Percentiles rank a stretch among this genome's conserved stretches.
Evolutionary conservation across 2,329 filamentous ascomycete genomes (phyloP).

Genomic region (Tolypocladium pustulatum): DNA sequence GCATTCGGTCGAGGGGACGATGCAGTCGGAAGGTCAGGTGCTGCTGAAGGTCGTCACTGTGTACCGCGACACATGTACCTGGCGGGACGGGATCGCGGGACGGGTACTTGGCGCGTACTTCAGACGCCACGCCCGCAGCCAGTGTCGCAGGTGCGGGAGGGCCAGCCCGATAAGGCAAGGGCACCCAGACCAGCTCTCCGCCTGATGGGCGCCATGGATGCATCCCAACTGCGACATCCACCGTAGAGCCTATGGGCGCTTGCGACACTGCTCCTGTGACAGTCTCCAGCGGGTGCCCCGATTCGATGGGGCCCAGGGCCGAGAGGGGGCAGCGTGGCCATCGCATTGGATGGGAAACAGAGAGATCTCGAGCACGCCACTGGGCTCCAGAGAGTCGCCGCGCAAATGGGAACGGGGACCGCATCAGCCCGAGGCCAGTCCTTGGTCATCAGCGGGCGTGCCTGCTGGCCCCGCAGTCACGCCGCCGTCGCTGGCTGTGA

Average conservation of each 20-base stretch:
- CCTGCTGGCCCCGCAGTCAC: neutral
- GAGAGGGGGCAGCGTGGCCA: neutral
- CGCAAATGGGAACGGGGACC: neutral
- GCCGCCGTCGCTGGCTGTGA: neutral
- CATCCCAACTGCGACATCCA: neutral
- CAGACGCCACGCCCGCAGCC: neutral
- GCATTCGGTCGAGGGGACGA: constrained; percentile 2
- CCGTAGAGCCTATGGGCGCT: constrained; percentile 6
- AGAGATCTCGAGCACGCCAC: constrained; percentile 1
- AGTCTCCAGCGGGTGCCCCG: neutral
- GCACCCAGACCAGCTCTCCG: constrained; percentile 1
- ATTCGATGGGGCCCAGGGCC: neutral
- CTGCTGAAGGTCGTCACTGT: neutral
- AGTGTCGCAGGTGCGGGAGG: constrained; percentile 5
- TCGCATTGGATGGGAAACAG: neutral
- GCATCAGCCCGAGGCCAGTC: neutral
- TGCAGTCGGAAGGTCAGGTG: constrained; percentile 5
- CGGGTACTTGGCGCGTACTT: neutral
- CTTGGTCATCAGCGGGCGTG: neutral
- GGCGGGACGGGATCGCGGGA: neutral
- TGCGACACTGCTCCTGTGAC: constrained; percentile 10
- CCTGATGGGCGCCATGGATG: constrained; percentile 8
- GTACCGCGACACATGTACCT: neutral
- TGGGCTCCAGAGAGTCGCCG: neutral
- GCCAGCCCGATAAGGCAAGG: constrained; percentile 5